Conservation (phyloP, 2,329 filamentous ascomycete genomes). For the Pseudogymnoascus sp. region DNA sequence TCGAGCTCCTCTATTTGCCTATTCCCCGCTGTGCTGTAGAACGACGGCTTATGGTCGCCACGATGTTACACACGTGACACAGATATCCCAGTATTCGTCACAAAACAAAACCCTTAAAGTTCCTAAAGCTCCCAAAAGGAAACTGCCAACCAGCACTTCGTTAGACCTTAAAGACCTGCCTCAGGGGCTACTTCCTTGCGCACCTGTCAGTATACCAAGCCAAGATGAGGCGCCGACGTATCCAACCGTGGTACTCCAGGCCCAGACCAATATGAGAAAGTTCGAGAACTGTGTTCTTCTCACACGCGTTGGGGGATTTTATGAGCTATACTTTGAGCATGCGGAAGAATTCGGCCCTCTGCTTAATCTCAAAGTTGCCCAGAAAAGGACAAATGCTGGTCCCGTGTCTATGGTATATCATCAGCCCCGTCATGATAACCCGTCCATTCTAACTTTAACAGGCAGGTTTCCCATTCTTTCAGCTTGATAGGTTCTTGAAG, state of each 20-base stretch:
- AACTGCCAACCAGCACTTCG: background rate
- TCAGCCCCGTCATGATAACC: background rate
- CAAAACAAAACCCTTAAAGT: background rate
- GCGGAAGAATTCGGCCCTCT: slow-evolving; percentile 81
- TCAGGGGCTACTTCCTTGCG: background rate
- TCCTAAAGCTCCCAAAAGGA: background rate
- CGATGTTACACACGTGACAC: background rate
- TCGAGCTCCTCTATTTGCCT: background rate
- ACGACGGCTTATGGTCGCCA: background rate
- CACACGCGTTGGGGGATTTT: slow-evolving; percentile 90
- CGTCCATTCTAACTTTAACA: slow-evolving; percentile 27
- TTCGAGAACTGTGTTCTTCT: slow-evolving; percentile 86
- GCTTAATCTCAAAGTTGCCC: slow-evolving; percentile 77
- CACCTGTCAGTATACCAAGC: background rate
- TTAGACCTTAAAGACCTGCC: background rate
- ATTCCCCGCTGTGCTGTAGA: background rate
- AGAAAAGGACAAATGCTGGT: slow-evolving; percentile 70
- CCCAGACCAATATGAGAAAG: slow-evolving; percentile 78
- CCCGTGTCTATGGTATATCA: slow-evolving; percentile 70
- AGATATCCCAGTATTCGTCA: background rate
- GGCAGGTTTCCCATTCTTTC: slow-evolving; percentile 89
- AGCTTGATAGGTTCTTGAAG: slow-evolving; percentile 88
- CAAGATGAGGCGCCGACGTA: slow-evolving; percentile 46
- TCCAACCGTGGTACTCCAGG: slow-evolving; percentile 83
- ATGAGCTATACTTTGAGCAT: slow-evolving; percentile 96